Evolutionary conservation across 257 asterid genomes (phyloP).

Genomic region (Nicotiana noctiflora): DNA sequence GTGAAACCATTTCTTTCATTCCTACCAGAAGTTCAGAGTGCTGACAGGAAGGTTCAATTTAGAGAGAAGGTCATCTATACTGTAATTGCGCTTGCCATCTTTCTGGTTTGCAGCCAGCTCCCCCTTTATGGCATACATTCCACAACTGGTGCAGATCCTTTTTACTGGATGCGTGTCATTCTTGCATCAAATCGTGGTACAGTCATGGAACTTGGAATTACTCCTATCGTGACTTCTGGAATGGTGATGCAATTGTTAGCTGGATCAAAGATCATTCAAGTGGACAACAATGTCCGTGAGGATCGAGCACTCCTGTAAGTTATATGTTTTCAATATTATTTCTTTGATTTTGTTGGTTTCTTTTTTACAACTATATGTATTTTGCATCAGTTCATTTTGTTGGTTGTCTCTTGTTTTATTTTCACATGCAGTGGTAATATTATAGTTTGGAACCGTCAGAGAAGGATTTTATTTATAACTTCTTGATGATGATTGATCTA

Average conservation of each 20-base stretch:
- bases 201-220: slow-evolving; percentile 72
- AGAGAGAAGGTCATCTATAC: slow-evolving; percentile 62
- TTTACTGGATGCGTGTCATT: slow-evolving; percentile 72
- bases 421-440: neutral
- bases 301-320: slow-evolving; percentile 69
- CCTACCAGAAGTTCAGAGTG: slow-evolving; percentile 65
- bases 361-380: neutral
- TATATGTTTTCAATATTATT: neutral
- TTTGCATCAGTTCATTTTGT: neutral
- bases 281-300: slow-evolving; percentile 70
- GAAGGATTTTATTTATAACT: neutral
- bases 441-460: neutral
- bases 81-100: slow-evolving; percentile 50
- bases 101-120: slow-evolving; percentile 65
- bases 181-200: slow-evolving; percentile 71
- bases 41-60: slow-evolving; percentile 59
- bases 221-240: slow-evolving; percentile 67
- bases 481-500: neutral
- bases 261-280: slow-evolving; percentile 61
- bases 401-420: neutral
- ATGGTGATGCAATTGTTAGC: slow-evolving; percentile 66
- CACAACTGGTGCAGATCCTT: slow-evolving; percentile 67
- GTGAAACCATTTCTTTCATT: slow-evolving; percentile 62
- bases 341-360: neutral
- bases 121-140: slow-evolving; percentile 72